These are phyloP conservation scores for Cardamine chenopodiifolia DNA, from an alignment of 345 rosid genomes.

Conservation along the genomic window DNA sequence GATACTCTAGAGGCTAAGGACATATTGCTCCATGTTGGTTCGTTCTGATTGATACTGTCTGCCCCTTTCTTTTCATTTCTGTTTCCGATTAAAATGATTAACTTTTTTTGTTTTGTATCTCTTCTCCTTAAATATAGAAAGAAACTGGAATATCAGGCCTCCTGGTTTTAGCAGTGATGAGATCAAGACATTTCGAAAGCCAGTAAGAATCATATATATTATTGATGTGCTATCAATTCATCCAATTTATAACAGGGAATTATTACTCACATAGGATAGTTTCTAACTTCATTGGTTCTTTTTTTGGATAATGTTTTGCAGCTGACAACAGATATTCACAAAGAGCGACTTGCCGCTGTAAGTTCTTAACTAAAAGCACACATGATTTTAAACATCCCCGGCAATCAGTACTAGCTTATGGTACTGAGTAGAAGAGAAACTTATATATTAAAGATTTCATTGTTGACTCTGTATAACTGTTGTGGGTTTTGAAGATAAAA, in stretches of 20 bases:
- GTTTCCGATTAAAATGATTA: constrained; percentile 10
- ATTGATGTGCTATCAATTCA: background rate
- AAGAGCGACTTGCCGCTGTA: constrained; percentile 85
- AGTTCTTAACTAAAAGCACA: constrained; percentile 40
- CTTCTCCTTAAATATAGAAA: constrained; percentile 58
- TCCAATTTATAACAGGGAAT: background rate
- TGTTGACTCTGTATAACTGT: constrained; percentile 10
- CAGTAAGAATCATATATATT: constrained; percentile 50
- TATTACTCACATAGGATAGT: background rate
- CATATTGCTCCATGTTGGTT: constrained; percentile 93
- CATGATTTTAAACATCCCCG: background rate
- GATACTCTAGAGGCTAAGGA: constrained; percentile 94
- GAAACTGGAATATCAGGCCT: constrained; percentile 85
- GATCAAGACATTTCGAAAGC: constrained; percentile 81
- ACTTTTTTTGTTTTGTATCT: constrained; percentile 8
- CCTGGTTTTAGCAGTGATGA: constrained; percentile 94
- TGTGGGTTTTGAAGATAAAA: constrained; percentile 60
- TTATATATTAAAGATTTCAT: background rate
- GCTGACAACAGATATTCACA: constrained; percentile 78
- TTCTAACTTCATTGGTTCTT: constrained; percentile 21
- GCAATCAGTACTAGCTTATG: constrained; percentile 1
- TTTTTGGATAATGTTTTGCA: constrained; percentile 44
- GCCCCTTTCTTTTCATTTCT: constrained; percentile 13
- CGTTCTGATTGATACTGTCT: constrained; percentile 42
- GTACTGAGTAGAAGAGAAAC: background rate